phyloP scores from a whole-genome alignment of 495 filamentous ascomycete species.

The Aspergillus egyptiacus region DNA sequence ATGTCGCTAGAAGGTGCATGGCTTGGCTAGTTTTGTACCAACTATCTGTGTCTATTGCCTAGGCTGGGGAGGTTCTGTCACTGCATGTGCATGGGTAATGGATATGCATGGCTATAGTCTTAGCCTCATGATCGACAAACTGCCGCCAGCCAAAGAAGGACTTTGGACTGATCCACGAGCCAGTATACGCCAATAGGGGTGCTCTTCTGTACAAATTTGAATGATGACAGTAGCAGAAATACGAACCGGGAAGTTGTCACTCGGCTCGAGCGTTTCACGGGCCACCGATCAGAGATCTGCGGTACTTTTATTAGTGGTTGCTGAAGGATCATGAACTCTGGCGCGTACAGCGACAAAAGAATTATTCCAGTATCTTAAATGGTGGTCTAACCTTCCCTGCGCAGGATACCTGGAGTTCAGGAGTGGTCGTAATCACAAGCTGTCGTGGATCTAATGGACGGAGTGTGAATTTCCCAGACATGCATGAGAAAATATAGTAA shows the following conservation, averaged over 20 bases:
- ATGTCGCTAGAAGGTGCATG: slow-evolving; percentile 7
- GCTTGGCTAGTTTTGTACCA: neutral
- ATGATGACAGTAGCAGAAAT: neutral
- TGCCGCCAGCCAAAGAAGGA: neutral
- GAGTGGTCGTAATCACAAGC: too few species aligned
- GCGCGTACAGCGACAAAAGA: too few species aligned
- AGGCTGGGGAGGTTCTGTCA: neutral
- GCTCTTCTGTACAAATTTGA: too few species aligned
- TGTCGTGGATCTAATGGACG: too few species aligned
- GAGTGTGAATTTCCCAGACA: too few species aligned
- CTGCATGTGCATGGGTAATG: neutral
- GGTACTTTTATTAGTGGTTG: neutral
- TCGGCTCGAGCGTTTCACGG: neutral
- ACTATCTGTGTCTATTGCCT: neutral
- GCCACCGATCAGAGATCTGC: slow-evolving; percentile 3
- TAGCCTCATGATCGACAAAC: slow-evolving; percentile 8
- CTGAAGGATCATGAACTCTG: too few species aligned
- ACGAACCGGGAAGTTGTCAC: neutral
- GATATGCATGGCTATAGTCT: neutral
- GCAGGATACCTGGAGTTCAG: too few species aligned
- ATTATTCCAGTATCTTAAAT: too few species aligned
- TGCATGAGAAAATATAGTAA: too few species aligned
- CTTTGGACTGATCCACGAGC: neutral
- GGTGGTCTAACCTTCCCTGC: too few species aligned
- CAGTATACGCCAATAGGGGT: too few species aligned